Conservation (phyloP, 345 rosid genomes). For the Camelina sativa region DNA sequence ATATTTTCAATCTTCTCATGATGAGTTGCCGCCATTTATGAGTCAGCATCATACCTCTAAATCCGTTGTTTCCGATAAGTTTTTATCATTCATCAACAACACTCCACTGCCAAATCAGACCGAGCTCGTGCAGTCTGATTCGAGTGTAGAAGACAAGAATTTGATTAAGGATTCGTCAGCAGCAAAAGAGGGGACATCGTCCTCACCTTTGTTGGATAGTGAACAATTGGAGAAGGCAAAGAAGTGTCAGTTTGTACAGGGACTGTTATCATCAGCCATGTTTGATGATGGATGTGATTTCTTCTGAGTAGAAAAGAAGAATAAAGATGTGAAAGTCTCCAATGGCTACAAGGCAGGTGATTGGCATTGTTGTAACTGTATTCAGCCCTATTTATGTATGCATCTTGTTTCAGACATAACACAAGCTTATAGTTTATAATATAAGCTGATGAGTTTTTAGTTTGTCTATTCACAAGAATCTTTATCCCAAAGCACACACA, state of each 20-base stretch:
- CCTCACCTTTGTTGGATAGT: slow-evolving; percentile 54
- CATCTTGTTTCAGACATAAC: slow-evolving; percentile 22
- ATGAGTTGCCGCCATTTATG: slow-evolving; percentile 13
- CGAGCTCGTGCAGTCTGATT: slow-evolving; percentile 32
- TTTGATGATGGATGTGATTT: slow-evolving; percentile 43
- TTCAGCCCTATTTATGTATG: slow-evolving; percentile 28
- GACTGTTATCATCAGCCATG: slow-evolving; percentile 64
- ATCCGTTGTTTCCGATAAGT: slow-evolving; percentile 9
- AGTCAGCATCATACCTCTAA: slow-evolving; percentile 36
- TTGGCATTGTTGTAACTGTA: slow-evolving; percentile 32
- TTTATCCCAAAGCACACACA: background rate
- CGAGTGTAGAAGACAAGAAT: slow-evolving; percentile 15
- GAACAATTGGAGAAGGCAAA: slow-evolving; percentile 65
- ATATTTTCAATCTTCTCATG: slow-evolving; percentile 23
- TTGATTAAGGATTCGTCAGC: background rate
- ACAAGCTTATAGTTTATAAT: slow-evolving; percentile 15
- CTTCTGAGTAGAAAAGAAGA: slow-evolving; percentile 21
- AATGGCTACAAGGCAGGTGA: slow-evolving; percentile 20
- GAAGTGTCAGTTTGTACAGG: slow-evolving; percentile 71
- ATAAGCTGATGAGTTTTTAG: slow-evolving; percentile 13
- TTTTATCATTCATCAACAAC: slow-evolving; percentile 38
- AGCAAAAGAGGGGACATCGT: slow-evolving; percentile 13
- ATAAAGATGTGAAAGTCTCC: slow-evolving; percentile 20
- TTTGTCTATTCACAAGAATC: slow-evolving; percentile 1
- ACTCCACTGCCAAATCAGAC: slow-evolving; percentile 35